Evolutionary conservation across 2,329 filamentous ascomycete species (phyloP), one percentile per base, ranked within the genome.

Genomic region (Cytospora schulzeri): DNA sequence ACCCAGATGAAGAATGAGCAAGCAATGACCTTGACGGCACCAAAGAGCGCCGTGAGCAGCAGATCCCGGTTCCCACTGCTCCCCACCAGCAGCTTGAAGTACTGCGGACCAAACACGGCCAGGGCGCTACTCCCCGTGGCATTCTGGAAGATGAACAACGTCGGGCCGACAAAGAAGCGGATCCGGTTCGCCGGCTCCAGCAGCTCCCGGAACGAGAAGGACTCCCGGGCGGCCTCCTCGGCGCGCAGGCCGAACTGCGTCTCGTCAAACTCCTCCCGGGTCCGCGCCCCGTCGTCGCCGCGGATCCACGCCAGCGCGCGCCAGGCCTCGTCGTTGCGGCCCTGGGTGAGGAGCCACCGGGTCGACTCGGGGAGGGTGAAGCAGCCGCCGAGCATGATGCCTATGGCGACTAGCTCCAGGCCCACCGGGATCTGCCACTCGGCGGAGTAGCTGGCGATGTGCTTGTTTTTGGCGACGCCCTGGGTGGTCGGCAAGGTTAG

Each of bases 391-490:
- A 57, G 55, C 55, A 63, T 57, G 61, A 63, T 63, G n/a, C 45
- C 61, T 6, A 50, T 55, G 22, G 61, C 55, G 15, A 63, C 61
- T 15, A 63, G 55, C 28, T 63, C 55, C 9, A 63, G 61, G 22
- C 61, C 61, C 7, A 63, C 50, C 17, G 61, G 61, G 33, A 63
- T 52, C 55, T 63, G 61, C 61, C 61, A 63, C 22, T 63, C 48
- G 12, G 55, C 41, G 14, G 61, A 58, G 29, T 15, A 35, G 24
- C 31, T 38, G 29, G 48, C 56, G 24, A 58, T 63, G 31, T 29
- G n/a, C 1, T 52, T 15, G 26, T 58, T 63, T 11, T 58, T 53
- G 54, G 61, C 60, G 14, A 62, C 60, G 53, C 52, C 60, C 52
- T 54, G 28, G 17, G 19, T 1, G 14, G 9, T 5, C 9, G 8